Evolutionary conservation across 2,329 filamentous ascomycete species (phyloP).

Genomic region (Cytospora mali): DNA sequence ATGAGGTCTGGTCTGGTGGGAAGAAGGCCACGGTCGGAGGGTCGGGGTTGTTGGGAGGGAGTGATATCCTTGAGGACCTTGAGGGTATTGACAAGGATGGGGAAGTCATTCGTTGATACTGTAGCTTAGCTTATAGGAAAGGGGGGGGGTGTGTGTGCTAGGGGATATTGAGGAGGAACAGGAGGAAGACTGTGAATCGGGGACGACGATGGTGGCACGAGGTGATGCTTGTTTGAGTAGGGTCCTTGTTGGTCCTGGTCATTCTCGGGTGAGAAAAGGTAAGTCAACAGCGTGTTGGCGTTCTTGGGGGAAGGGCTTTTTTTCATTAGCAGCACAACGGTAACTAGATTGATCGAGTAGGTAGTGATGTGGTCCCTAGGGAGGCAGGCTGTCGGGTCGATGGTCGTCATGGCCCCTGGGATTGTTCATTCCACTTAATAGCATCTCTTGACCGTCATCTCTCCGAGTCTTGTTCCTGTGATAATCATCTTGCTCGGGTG

Average conservation of each 20-base stretch:
- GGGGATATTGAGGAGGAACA: not conserved
- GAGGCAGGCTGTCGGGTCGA: constrained; percentile 18
- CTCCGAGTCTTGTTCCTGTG: not conserved
- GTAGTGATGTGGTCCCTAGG: constrained; percentile 23
- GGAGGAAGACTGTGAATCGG: not conserved
- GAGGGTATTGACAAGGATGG: constrained; percentile 78
- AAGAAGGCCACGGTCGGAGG: constrained; percentile 55
- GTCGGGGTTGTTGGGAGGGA: constrained; percentile 72
- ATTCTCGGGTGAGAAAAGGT: constrained; percentile 34
- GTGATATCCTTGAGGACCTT: constrained; percentile 80
- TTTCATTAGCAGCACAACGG: constrained; percentile 7
- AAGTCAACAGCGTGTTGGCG: constrained; percentile 23
- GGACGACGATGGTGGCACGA: not conserved
- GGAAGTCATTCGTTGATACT: constrained; percentile 66
- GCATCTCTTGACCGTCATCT: constrained; percentile 18
- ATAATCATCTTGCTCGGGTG: not conserved
- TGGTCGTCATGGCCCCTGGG: constrained; percentile 16
- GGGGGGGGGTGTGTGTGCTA: not conserved
- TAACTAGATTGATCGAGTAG: constrained; percentile 24
- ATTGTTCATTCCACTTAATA: constrained; percentile 26
- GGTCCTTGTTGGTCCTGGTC: constrained; percentile 34
- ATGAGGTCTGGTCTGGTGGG: constrained; percentile 84
- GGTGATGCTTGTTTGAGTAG: not conserved
- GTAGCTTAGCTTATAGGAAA: too few relatives aligned
- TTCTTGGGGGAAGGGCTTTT: not conserved